Conservation (phyloP, 2,329 filamentous ascomycete genomes). For the Bipolaris oryzae region DNA sequence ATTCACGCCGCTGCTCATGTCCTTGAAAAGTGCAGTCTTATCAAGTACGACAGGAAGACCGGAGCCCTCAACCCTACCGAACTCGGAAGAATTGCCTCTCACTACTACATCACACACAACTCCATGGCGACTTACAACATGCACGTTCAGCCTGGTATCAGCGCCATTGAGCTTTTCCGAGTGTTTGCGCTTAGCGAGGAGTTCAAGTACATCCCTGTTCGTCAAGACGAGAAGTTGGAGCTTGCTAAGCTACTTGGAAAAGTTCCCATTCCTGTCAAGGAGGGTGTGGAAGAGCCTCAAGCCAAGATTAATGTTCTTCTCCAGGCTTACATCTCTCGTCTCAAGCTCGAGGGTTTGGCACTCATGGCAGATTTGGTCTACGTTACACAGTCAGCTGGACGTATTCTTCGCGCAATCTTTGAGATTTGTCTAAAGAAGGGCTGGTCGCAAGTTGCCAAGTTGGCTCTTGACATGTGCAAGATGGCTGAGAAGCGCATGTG, state of each 20-base stretch:
- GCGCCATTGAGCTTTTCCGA: slow-evolving; percentile 93
- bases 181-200: slow-evolving; percentile 95
- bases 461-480: slow-evolving; percentile 92
- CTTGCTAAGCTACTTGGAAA: slow-evolving; percentile 86
- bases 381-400: slow-evolving; percentile 95
- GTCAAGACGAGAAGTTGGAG: slow-evolving; percentile 96
- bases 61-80: slow-evolving; percentile 90
- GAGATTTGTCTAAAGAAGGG: slow-evolving; percentile 98
- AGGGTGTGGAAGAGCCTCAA: slow-evolving; percentile 94
- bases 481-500: slow-evolving; percentile 99
- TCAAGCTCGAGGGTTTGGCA: slow-evolving; percentile 91
- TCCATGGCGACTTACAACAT: slow-evolving; percentile 98
- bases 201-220: slow-evolving; percentile 98
- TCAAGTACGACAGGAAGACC: slow-evolving; percentile 95
- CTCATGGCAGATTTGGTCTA: slow-evolving; percentile 99
- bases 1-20: slow-evolving; percentile 91
- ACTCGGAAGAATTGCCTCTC: slow-evolving; percentile 91
- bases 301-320: slow-evolving; percentile 98
- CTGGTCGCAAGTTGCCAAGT: slow-evolving; percentile 92
- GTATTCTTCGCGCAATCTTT: slow-evolving; percentile 93
- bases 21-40: slow-evolving; percentile 82
- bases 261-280: slow-evolving; percentile 95
- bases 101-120: slow-evolving; percentile 96
- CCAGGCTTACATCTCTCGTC: slow-evolving; percentile 93
- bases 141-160: slow-evolving; percentile 90